Base-by-base conservation (phyloP, 2,329 filamentous ascomycete genomes). In the Domatiomyces catenatus region DNA sequence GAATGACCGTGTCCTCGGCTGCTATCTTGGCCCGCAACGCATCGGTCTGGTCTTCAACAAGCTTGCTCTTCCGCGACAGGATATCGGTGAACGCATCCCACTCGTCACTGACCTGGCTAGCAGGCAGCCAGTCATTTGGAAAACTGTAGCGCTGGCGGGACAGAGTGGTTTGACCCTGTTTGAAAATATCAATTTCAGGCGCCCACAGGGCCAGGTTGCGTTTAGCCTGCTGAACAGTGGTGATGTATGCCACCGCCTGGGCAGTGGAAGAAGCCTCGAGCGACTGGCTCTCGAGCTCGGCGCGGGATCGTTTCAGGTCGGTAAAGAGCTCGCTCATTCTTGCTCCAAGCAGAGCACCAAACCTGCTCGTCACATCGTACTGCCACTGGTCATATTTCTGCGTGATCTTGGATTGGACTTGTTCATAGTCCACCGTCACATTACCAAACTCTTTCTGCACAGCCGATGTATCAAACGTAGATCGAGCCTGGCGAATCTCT, bases 361-460 rank as follows among this genome's bases (percentile, higher is more conserved):
- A 99, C 64, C 94, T 94, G 59, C 85, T 79, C 39, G 96, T 74
- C 50, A 98, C 94, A 58, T 99, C 92, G 61, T 95, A 87, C 66
- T 99, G 92, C 92, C 93, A 98, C 66, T 96, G 90, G 64, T 99
- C 93, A 64, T 98, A 99, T 66, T 96, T 98, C 60, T 88, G 87
- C 62, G 96, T 98, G 66, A 99, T 92, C 68, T 94, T 95, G 51
- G 90, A 87, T 67, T 98, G 93, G 0, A 98, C 92, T 67, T 98
- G 93, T 61, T 96, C 92, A 62, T 98, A 98, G 65, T 98, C 90
- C 62, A 99, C 88, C 3, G 84, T 87, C 49, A 96, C 81, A 66
- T 94, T 90, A 3, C 92, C 92, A 64, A 99, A 98, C 1, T 84
- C 84, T 42, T 86, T 84, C 66, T 84, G 92, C 57, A 93, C 86